Conservation (phyloP, 2,329 filamentous ascomycete genomes). For the Calonectria pteridis region DNA sequence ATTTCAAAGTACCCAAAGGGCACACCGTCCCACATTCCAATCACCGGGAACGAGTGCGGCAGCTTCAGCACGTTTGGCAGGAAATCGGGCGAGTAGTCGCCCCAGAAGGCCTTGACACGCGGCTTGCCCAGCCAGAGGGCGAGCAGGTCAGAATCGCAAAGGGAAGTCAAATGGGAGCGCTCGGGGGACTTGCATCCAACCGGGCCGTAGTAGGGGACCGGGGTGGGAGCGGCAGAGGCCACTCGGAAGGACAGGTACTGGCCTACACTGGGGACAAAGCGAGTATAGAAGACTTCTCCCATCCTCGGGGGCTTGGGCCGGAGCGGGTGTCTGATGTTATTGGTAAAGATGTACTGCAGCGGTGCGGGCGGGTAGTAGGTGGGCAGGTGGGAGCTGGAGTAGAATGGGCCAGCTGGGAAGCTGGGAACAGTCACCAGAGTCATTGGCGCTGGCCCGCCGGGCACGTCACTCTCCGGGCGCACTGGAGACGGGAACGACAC, state of each 20-base stretch:
- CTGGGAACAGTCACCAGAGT: constrained; percentile 49
- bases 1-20: constrained; percentile 98
- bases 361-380: constrained; percentile 92
- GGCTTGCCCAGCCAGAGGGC: constrained; percentile 91
- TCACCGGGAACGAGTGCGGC: constrained; percentile 87
- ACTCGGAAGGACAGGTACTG: constrained; percentile 93
- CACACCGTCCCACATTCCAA: constrained; percentile 93
- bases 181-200: constrained; percentile 55
- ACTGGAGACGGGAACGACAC: constrained; percentile 44
- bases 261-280: constrained; percentile 83
- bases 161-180: constrained; percentile 55
- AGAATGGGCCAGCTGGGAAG: constrained; percentile 76
- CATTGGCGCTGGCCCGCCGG: constrained; percentile 54
- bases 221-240: constrained; percentile 75
- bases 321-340: constrained; percentile 85
- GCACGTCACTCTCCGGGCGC: constrained; percentile 52
- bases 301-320: constrained; percentile 90
- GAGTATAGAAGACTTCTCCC: constrained; percentile 91
- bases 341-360: constrained; percentile 82
- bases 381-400: constrained; percentile 85
- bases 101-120: constrained; percentile 89
- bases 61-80: constrained; percentile 74
- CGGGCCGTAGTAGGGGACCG: constrained; percentile 75
- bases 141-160: constrained; percentile 72
- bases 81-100: constrained; percentile 74